Base-by-base conservation (phyloP, 1,284 basidiomycete genomes). In the Fomitiporia mediterranea region DNA sequence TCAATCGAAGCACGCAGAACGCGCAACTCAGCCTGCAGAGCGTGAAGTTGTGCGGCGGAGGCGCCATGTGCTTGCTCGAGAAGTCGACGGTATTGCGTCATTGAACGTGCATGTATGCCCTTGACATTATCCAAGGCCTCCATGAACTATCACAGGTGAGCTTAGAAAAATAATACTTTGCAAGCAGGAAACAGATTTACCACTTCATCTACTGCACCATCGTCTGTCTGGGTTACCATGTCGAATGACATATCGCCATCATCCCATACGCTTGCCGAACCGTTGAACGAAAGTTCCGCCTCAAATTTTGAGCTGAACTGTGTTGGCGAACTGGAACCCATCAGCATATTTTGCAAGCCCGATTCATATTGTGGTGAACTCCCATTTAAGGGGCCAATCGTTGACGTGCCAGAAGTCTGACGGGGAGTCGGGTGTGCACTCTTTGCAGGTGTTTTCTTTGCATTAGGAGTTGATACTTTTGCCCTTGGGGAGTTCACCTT, bases 11-110 rank as follows among this genome's bases (percentile, higher is more conserved):
- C 73, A 11, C 82, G 77, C 13, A 86, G 68, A 38, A 85, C 66
- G 46, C 79, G 70, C 4, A 89, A 72, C 64, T 91, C 86, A 2
- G 86, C 87, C 67, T 90, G 88, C 2, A 91, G 71, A 0, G 89
- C 88, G 62, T 90, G 88, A 1, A 90, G 73, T 64, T 91, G 88
- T 0, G 87, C 83, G 0, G 89, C 86, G 1, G 84, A 78, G 6
- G 83, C 82, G 0, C 84, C 82, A 63, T 91, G 88, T 0, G 86
- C 78, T 43, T 85, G 84, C 63, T 90, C 87, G 8, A 91, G 76
- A 1, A 91, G 75, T 2, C 88, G 79, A 63, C 84, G 88, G 69
- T 87, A 85, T 59, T 84, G 81, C n/a, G 82, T 75, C 21, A 89
- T 75, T 62, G 84, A 84, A 52, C 76, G 74, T 7, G 80, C 73